phyloP scores from a whole-genome alignment of 345 rosid genomes.

The Ceriops tagal region DNA sequence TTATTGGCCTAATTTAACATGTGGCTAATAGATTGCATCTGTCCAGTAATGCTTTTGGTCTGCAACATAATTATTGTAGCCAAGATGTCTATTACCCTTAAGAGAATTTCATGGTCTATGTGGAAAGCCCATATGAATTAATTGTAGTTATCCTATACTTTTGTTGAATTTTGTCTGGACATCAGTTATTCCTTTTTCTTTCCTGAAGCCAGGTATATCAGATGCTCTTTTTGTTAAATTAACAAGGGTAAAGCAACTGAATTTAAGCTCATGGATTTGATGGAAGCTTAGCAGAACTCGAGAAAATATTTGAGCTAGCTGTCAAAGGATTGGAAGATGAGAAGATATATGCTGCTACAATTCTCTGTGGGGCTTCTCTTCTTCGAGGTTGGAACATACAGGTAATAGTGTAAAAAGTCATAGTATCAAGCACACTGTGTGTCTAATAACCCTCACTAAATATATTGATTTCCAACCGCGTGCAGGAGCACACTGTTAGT shows the following conservation, averaged over 20 bases:
- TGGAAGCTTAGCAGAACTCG: conserved; percentile 97
- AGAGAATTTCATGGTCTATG: conserved; percentile 8
- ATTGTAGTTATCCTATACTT: conserved; percentile 18
- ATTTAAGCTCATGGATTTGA: conserved; percentile 75
- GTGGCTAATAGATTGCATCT: too few relatives aligned
- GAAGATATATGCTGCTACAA: conserved; percentile 83
- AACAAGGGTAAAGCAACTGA: conserved; percentile 75
- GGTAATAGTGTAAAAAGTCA: conserved; percentile 36
- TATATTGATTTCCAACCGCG: neutral
- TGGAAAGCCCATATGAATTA: conserved; percentile 7
- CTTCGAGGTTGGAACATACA: conserved; percentile 95
- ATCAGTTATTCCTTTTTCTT: conserved; percentile 58
- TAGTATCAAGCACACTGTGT: neutral
- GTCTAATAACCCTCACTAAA: neutral
- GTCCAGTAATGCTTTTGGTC: neutral
- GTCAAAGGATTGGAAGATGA: conserved; percentile 80
- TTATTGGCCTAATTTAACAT: too few relatives aligned
- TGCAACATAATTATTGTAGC: neutral
- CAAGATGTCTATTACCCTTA: neutral
- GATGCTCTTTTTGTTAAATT: conserved; percentile 66
- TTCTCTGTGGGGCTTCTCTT: conserved; percentile 93
- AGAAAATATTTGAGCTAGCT: conserved; percentile 89
- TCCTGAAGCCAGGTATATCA: conserved; percentile 66
- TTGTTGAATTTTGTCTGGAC: conserved; percentile 41
- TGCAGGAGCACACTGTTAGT: conserved; percentile 76